Evolutionary conservation across 129 eudicot species (phyloP), one percentile per base, ranked within the genome.

Genomic region (Centrapalus pauciflorus): DNA sequence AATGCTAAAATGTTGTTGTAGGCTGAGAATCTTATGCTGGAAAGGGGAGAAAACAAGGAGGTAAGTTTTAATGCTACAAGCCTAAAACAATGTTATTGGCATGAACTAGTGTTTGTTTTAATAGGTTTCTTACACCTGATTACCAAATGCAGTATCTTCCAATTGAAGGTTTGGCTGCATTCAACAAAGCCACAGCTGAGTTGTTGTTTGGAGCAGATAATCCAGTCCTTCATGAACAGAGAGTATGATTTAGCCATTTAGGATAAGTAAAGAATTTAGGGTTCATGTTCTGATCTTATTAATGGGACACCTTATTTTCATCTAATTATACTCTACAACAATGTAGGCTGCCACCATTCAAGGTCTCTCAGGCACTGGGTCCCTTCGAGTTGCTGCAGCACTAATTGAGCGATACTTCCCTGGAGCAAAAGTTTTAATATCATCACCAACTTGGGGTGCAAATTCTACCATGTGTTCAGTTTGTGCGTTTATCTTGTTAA

Each of bases 301-400:
- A 9, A 1, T 25, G 30, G 56, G 52, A 14, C 55, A n/a, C n/a
- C n/a, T 16, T 28, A 35, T 64, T 32, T 51, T 41, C 2, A 5
- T 32, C 51, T 25, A n/a, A 48, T 19, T 38, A 9, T 27, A 34
- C 28, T 50, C 29, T 20, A 12, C 51, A 51, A 14, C 32, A 50
- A 50, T 77, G 76, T 66, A 94, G 99, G 90, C 89, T 78, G 96
- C 99, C 19, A 94, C 99, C 49, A 80, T 94, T 73, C 99, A 94
- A 76, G 93, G 99, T 69, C 97, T 94, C 55, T 89, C 99, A 8
- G 99, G 99, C 46, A 94, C 99, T 80, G 99, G 99, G 35, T 94
- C 99, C 73, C 93, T 94, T 60, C 89, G 99, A 70, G 87, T 94
- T 80, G 99, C 93, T 71, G 99, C 97, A 38, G 99, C 88, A 19